A percentile compares a stretch with the other conserved stretches of the same genome.
These are phyloP conservation scores for Coniochaeta sp. DNA, from an alignment of 2,329 filamentous ascomycete species.

Conservation along the genomic window DNA sequence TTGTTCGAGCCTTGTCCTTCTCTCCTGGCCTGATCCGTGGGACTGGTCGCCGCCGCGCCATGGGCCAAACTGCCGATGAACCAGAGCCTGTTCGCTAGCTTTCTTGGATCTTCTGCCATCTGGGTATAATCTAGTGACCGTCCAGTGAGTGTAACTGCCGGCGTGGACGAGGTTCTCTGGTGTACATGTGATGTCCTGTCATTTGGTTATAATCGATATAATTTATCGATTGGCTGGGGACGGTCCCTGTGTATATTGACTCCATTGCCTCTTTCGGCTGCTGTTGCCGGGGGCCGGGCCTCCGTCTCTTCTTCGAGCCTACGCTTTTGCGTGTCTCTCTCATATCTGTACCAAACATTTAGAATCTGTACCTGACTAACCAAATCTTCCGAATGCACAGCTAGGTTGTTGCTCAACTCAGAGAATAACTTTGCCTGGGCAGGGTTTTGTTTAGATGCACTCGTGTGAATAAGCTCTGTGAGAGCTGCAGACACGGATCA, in stretches of 20 bases:
- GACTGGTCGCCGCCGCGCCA: background rate
- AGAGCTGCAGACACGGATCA: background rate
- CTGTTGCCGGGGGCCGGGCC: background rate
- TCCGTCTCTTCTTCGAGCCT: background rate
- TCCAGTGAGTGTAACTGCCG: conserved; percentile 2
- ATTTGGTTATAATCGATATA: conserved; percentile 6
- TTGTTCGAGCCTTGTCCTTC: background rate
- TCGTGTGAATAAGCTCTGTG: background rate
- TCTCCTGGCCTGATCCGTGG: background rate
- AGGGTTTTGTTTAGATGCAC: background rate
- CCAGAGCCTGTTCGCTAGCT: conserved; percentile 1
- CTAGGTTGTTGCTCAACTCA: background rate
- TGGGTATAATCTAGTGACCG: conserved; percentile 2
- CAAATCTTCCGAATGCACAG: background rate
- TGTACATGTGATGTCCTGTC: conserved; percentile 2
- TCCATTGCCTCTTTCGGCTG: conserved; percentile 3
- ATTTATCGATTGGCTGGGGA: conserved; percentile 5
- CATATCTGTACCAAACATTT: background rate
- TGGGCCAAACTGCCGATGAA: conserved; percentile 2
- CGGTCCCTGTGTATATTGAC: background rate
- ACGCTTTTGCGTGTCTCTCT: background rate
- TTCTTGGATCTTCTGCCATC: conserved; percentile 1
- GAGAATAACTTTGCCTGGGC: too few species aligned
- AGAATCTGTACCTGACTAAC: background rate
- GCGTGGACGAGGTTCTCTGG: background rate